Evolutionary conservation across 106 monocot species (phyloP).

Genomic region (Allium cepa): DNA sequence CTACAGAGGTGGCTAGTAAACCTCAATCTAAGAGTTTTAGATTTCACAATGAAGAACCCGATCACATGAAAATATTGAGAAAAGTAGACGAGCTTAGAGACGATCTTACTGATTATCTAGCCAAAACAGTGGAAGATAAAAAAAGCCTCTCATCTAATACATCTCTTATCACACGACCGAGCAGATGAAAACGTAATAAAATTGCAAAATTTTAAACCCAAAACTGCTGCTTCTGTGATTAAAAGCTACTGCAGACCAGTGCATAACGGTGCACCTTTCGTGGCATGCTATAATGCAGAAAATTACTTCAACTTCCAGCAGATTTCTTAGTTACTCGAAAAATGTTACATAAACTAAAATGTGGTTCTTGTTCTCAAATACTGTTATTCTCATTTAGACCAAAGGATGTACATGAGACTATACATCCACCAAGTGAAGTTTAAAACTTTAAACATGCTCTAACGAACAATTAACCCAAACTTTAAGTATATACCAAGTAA

Average conservation of each 20-base stretch:
- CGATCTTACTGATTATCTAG: constrained; percentile 39
- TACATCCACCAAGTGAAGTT: constrained; percentile 9
- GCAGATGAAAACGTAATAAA: background rate
- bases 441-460: background rate
- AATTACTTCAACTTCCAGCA: constrained; percentile 54
- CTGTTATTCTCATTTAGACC: constrained; percentile 29
- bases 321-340: constrained; percentile 44
- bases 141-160: background rate
- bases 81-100: constrained; percentile 66
- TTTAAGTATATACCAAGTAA: no score
- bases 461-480: no score
- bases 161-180: background rate
- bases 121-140: constrained; percentile 15
- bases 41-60: constrained; percentile 14
- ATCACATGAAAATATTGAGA: constrained; percentile 40
- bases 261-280: constrained; percentile 60
- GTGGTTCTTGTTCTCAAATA: constrained; percentile 59
- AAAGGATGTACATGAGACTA: constrained; percentile 1
- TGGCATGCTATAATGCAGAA: constrained; percentile 57
- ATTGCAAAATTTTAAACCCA: constrained; percentile 5
- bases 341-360: constrained; percentile 42
- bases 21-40: background rate
- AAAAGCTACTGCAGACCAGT: constrained; percentile 52
- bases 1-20: constrained; percentile 5
- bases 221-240: constrained; percentile 6